phyloP scores from a whole-genome alignment of 1,284 basidiomycete genomes.

The Cutaneotrichosporon arboriforme region DNA sequence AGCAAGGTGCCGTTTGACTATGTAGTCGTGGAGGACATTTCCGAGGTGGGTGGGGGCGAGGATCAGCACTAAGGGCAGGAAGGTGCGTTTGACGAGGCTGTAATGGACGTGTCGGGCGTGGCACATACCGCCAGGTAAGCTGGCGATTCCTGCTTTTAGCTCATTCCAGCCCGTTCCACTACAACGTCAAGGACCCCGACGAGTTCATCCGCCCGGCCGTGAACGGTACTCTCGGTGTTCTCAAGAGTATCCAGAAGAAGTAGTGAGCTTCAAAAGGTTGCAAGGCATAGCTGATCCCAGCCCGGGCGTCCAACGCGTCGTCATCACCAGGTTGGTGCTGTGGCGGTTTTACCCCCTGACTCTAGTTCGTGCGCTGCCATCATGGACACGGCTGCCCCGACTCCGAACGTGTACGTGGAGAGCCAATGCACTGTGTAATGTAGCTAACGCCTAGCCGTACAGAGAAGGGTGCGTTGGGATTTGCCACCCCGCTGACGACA shows the following conservation, averaged over 20 bases:
- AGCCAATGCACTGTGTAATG: background rate
- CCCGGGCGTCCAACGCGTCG: constrained; percentile 57
- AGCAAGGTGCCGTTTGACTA: constrained; percentile 50
- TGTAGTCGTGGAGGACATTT: constrained; percentile 57
- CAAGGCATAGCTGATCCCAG: constrained; percentile 20
- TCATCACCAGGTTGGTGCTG: constrained; percentile 52
- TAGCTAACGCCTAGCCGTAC: constrained; percentile 3
- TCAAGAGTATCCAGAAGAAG: constrained; percentile 55
- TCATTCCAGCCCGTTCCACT: constrained; percentile 9
- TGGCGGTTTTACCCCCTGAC: constrained; percentile 31
- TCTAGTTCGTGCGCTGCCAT: constrained; percentile 54
- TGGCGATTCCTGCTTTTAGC: background rate
- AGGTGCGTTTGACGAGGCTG: constrained; percentile 65
- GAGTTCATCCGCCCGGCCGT: constrained; percentile 61
- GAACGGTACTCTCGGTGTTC: constrained; percentile 58
- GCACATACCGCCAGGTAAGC: constrained; percentile 29
- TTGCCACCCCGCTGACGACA: background rate
- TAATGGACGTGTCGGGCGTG: constrained; percentile 59
- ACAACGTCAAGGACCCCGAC: constrained; percentile 34
- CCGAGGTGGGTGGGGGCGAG: constrained; percentile 42
- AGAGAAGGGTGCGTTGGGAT: constrained; percentile 5
- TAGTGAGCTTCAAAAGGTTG: constrained; percentile 41
- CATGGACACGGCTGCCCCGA: constrained; percentile 34
- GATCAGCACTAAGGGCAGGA: constrained; percentile 43
- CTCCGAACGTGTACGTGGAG: constrained; percentile 8